These are phyloP conservation scores for Amaranthus hypochondriacus DNA, from an alignment of 148 eudicot genomes.

Conservation along the genomic window DNA sequence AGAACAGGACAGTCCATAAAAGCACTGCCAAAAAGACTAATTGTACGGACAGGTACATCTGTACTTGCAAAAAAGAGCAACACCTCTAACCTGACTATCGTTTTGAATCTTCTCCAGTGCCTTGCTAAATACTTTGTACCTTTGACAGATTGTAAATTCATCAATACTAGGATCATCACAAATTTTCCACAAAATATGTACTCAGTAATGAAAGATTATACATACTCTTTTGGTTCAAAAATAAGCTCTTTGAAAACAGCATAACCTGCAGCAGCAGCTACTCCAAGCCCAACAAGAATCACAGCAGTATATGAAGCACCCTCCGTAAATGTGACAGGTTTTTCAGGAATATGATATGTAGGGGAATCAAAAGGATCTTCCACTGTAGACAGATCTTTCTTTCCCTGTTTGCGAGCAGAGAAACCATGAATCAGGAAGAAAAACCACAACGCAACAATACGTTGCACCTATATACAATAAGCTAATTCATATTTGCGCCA, in stretches of 20 bases:
- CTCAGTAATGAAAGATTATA: not conserved
- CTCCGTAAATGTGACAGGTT: slow-evolving; percentile 87
- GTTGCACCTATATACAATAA: no score
- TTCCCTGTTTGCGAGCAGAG: slow-evolving; percentile 38
- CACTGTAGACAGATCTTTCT: slow-evolving; percentile 58
- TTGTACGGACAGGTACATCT: not conserved
- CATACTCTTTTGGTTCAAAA: slow-evolving; percentile 90
- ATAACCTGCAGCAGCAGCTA: slow-evolving; percentile 77
- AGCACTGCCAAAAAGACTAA: no score
- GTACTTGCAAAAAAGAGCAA: not conserved
- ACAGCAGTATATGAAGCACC: slow-evolving; percentile 78
- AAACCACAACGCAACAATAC: no score
- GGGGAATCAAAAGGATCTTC: slow-evolving; percentile 97
- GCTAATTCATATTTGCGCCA: no score
- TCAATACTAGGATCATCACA: slow-evolving; percentile 2
- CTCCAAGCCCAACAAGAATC: slow-evolving; percentile 86
- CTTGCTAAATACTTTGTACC: slow-evolving; percentile 87
- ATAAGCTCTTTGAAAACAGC: slow-evolving; percentile 84
- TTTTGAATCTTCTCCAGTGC: slow-evolving; percentile 73
- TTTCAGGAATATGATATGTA: slow-evolving; percentile 92
- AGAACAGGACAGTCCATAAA: no score
- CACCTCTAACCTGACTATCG: slow-evolving; percentile 71
- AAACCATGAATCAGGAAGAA: not conserved
- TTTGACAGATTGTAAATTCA: slow-evolving; percentile 18
- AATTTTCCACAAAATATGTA: not conserved